Evolutionary conservation across 768 basidiomycete species (phyloP).

Genomic region (Chlorophyllum brunneum): DNA sequence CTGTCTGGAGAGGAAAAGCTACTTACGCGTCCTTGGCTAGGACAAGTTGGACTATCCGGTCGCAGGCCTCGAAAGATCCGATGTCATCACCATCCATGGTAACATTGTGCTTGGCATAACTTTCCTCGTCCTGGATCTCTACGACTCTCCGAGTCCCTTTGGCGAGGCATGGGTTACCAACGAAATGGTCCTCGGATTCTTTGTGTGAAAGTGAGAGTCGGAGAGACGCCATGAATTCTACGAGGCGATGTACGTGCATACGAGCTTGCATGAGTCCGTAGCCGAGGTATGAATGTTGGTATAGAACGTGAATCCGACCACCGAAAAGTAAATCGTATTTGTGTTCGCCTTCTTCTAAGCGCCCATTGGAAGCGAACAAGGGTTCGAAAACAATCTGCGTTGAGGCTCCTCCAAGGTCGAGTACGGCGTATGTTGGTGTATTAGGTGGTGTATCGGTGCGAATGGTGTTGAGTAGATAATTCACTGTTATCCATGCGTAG

Average conservation of each 20-base stretch:
- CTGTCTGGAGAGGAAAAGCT: neutral
- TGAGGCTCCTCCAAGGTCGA: constrained; percentile 95
- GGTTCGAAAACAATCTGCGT: constrained; percentile 99
- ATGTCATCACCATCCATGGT: constrained; percentile 84
- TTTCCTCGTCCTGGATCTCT: constrained; percentile 50
- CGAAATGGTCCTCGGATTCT: constrained; percentile 12
- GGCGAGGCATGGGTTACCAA: constrained; percentile 84
- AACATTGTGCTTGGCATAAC: constrained; percentile 49
- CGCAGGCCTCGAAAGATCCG: constrained; percentile 85
- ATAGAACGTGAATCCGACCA: constrained; percentile 67
- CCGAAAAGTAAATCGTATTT: constrained; percentile 82
- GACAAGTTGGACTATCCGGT: constrained; percentile 77
- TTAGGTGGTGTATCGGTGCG: constrained; percentile 43
- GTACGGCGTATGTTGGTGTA: constrained; percentile 71
- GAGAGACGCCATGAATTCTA: constrained; percentile 76
- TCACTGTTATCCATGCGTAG: constrained; percentile 98
- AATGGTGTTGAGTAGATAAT: constrained; percentile 82
- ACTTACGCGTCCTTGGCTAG: constrained; percentile 94
- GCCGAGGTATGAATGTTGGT: constrained; percentile 97
- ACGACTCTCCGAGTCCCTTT: constrained; percentile 60
- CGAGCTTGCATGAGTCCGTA: constrained; percentile 93
- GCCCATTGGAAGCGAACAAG: constrained; percentile 38
- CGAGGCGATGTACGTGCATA: constrained; percentile 79
- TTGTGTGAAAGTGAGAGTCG: constrained; percentile 19
- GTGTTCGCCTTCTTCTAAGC: constrained; percentile 78